Percentiles rank a stretch among this genome's conserved stretches.
These are phyloP conservation scores for Meredithiella fracta DNA, from an alignment of 2,329 filamentous ascomycete species.

Conservation along the genomic window DNA sequence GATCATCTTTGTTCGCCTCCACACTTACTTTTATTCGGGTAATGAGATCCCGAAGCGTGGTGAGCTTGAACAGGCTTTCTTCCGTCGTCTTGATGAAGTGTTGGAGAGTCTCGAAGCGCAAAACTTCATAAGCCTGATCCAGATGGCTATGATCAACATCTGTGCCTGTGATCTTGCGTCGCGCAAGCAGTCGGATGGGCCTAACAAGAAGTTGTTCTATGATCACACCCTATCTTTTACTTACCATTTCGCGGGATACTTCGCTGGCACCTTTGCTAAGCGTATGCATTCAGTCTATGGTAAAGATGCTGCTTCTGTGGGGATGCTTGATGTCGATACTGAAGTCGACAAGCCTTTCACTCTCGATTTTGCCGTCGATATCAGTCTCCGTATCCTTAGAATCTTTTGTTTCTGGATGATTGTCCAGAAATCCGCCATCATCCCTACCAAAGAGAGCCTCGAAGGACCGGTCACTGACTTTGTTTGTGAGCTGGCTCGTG, in stretches of 20 bases:
- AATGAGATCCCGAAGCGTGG: slow-evolving; percentile 53
- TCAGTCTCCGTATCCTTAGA: slow-evolving; percentile 13
- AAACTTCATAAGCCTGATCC: slow-evolving; percentile 4
- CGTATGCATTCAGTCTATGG: slow-evolving; percentile 9
- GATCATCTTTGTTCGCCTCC: slow-evolving; percentile 71
- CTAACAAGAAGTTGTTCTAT: slow-evolving; percentile 9
- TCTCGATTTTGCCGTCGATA: slow-evolving; percentile 6
- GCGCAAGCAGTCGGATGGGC: slow-evolving; percentile 27
- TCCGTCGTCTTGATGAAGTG: slow-evolving; percentile 48
- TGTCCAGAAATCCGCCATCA: slow-evolving; percentile 8
- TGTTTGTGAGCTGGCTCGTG: slow-evolving; percentile 13
- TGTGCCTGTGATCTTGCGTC: slow-evolving; percentile 62
- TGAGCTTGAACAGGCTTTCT: slow-evolving; percentile 72
- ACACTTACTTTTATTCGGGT: slow-evolving; percentile 69
- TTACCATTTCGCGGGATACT: slow-evolving; percentile 11
- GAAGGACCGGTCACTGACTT: slow-evolving; percentile 7
- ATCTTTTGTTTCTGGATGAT: slow-evolving; percentile 15
- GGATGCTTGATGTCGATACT: slow-evolving; percentile 1
- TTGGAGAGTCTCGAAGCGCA: slow-evolving; percentile 4
- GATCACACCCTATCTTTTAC: slow-evolving; percentile 9
- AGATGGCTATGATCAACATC: slow-evolving; percentile 68
- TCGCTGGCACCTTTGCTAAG: slow-evolving; percentile 7
- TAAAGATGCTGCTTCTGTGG: not conserved
- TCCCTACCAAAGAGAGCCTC: not conserved
- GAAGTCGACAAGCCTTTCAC: not conserved